These are phyloP conservation scores for Annulohypoxylon nitens DNA, from an alignment of 495 filamentous ascomycete genomes.

Conservation along the genomic window DNA sequence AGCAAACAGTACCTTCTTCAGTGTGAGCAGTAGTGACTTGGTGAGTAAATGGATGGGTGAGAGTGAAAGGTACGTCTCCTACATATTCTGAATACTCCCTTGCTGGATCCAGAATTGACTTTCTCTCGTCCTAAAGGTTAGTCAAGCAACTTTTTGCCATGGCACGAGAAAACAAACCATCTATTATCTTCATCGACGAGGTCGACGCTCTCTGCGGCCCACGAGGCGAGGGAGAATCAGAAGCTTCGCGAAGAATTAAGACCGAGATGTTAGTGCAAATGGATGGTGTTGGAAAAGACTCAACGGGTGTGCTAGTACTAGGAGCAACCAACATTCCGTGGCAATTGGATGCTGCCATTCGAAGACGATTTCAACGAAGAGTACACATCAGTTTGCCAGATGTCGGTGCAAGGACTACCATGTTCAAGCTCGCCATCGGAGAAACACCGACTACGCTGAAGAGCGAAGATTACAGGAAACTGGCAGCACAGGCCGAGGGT, in stretches of 20 bases:
- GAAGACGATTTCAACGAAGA: conserved; percentile 94
- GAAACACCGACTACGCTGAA: conserved; percentile 89
- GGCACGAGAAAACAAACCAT: conserved; percentile 97
- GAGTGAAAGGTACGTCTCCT: conserved; percentile 81
- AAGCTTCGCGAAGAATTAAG: conserved; percentile 97
- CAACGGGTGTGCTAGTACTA: conserved; percentile 91
- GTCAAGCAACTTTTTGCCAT: conserved; percentile 98
- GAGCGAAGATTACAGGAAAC: conserved; percentile 78
- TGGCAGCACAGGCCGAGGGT: conserved; percentile 87
- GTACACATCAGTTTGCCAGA: conserved; percentile 96
- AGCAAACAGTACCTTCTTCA: conserved; percentile 99
- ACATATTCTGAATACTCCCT: neutral
- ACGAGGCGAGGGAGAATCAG: conserved; percentile 95
- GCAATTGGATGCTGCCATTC: conserved; percentile 98
- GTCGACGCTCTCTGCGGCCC: conserved; percentile 97
- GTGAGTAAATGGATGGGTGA: conserved; percentile 99
- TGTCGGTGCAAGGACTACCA: conserved; percentile 86
- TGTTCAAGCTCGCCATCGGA: conserved; percentile 96
- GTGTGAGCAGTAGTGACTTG: conserved; percentile 94
- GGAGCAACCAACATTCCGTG: conserved; percentile 99
- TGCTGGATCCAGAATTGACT: conserved; percentile 12
- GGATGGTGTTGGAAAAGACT: conserved; percentile 97
- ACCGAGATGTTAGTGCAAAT: conserved; percentile 99
- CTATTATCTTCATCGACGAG: conserved; percentile 99
- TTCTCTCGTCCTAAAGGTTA: conserved; percentile 66